These are phyloP conservation scores for Epichloe gansuensis DNA, from an alignment of 2,329 filamentous ascomycete genomes.

Conservation along the genomic window DNA sequence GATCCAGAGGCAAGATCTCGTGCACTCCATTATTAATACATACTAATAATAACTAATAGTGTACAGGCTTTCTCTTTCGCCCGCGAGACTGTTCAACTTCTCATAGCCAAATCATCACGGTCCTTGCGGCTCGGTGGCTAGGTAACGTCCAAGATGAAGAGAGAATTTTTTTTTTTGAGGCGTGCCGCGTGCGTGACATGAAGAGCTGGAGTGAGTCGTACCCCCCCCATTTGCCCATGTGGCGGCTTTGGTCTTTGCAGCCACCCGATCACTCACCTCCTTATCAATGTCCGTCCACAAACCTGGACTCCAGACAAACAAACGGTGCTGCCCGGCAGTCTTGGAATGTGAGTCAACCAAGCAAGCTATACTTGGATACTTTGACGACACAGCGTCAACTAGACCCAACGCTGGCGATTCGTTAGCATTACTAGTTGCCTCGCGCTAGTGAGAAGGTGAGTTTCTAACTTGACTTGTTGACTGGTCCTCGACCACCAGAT, in stretches of 20 bases:
- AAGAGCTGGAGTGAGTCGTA: conserved; percentile 1
- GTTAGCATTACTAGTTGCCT: neutral
- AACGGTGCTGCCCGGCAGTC: neutral
- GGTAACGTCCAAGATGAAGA: neutral
- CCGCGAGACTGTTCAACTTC: too few relatives aligned
- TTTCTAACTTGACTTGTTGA: too few relatives aligned
- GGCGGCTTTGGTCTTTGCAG: neutral
- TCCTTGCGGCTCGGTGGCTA: neutral
- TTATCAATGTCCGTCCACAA: neutral
- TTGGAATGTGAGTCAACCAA: neutral
- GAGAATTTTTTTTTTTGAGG: neutral
- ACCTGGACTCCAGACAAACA: neutral
- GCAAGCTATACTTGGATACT: neutral
- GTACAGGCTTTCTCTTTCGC: too few relatives aligned
- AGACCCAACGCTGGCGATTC: neutral
- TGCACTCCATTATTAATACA: too few relatives aligned
- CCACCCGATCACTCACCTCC: neutral
- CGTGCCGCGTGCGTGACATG: neutral
- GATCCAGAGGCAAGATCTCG: too few relatives aligned
- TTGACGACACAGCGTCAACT: neutral
- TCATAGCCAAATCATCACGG: neutral
- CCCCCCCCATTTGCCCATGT: neutral
- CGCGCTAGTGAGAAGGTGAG: neutral
- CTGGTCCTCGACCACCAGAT: too few relatives aligned
- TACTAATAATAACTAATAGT: too few relatives aligned